phyloP scores from a whole-genome alignment of 352 stramenopile species.

The Pythium coloratum region DNA sequence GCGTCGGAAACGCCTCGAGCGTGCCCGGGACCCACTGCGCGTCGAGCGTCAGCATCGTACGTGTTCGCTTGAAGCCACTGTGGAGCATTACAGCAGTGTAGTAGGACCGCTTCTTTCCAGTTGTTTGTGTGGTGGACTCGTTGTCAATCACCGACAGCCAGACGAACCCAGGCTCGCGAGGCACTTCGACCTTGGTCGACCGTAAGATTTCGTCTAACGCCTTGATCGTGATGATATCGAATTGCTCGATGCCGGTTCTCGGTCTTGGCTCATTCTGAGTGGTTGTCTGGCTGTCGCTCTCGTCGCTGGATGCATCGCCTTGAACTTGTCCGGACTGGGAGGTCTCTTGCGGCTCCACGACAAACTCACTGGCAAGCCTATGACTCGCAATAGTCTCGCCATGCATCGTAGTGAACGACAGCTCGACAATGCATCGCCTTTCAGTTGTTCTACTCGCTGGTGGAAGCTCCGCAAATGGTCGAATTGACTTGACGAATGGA shows the following conservation, averaged over 20 bases:
- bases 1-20: slow-evolving; percentile 45
- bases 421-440: slow-evolving; percentile 16
- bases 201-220: not conserved
- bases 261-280: not conserved
- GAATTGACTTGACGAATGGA: slow-evolving; percentile 37
- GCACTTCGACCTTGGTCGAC: slow-evolving; percentile 23
- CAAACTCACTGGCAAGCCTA: slow-evolving; percentile 27
- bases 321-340: not conserved
- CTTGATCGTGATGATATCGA: slow-evolving; percentile 35
- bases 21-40: slow-evolving; percentile 52
- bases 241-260: slow-evolving; percentile 30
- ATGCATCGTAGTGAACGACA: slow-evolving; percentile 14
- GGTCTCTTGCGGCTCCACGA: slow-evolving; percentile 21
- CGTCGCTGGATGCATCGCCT: not conserved
- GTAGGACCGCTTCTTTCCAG: not conserved
- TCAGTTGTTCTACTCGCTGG: not conserved
- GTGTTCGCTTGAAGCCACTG: slow-evolving; percentile 33
- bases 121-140: not conserved
- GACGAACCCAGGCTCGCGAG: slow-evolving; percentile 38
- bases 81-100: slow-evolving; percentile 39
- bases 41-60: slow-evolving; percentile 27
- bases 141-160: slow-evolving; percentile 34
- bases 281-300: not conserved
- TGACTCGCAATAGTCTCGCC: slow-evolving; percentile 12
- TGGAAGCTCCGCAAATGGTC: slow-evolving; percentile 25